These are phyloP conservation scores for Kodamaea derodonti DNA, from an alignment of 1,139 yeast species.

Conservation along the genomic window DNA sequence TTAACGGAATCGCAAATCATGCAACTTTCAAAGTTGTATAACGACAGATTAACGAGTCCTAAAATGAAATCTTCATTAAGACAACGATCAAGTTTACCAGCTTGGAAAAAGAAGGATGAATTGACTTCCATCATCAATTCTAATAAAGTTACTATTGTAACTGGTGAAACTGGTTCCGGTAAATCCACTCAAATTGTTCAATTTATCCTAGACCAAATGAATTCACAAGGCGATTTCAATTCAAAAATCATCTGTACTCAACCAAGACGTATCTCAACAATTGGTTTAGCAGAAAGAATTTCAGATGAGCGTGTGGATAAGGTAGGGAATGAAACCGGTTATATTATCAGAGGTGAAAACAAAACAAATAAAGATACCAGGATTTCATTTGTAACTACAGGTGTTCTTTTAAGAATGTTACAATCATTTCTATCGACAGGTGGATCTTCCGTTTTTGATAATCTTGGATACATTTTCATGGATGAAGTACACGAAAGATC, in stretches of 20 bases:
- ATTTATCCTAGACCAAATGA: conserved; percentile 68
- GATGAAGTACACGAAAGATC: conserved; percentile 98
- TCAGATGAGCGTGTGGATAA: conserved; percentile 71
- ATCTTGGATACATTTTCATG: conserved; percentile 66
- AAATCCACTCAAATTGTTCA: conserved; percentile 66
- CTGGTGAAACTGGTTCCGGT: conserved; percentile 89
- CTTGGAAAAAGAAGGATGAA: conserved; percentile 65
- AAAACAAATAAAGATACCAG: conserved; percentile 60
- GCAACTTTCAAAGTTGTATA: conserved; percentile 22
- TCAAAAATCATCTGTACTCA: conserved; percentile 83
- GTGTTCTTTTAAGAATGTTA: conserved; percentile 82
- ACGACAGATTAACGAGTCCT: conserved; percentile 11
- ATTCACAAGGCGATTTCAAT: conserved; percentile 38
- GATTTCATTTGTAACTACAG: conserved; percentile 84
- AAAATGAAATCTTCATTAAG: conserved; percentile 17
- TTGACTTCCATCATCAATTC: conserved; percentile 53
- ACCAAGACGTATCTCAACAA: conserved; percentile 93
- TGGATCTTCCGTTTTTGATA: conserved; percentile 40
- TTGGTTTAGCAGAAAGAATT: conserved; percentile 90
- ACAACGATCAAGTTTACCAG: conserved; percentile 64
- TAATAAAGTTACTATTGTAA: conserved; percentile 69
- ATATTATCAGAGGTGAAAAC: conserved; percentile 85
- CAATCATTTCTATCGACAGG: conserved; percentile 42
- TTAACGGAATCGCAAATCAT: conserved; percentile 16
- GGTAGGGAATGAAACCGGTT: conserved; percentile 83